Evolutionary conservation across 2,329 filamentous ascomycete species (phyloP).

Genomic region (Trematosphaeria pertusa): DNA sequence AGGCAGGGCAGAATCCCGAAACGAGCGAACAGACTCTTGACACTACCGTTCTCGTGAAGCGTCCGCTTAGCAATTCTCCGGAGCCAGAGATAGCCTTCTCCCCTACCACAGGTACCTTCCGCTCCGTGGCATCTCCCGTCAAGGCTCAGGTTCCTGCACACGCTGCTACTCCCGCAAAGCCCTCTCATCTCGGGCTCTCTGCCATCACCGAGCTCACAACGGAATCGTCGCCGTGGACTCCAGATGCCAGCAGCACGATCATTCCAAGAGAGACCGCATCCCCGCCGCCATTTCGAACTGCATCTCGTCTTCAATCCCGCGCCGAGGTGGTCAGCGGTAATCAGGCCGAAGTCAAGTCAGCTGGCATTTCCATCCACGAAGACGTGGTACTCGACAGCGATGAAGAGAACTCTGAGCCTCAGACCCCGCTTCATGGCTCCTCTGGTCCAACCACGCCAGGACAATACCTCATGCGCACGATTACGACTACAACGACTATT

Average conservation of each 20-base stretch:
- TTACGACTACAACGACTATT: conserved; percentile 58
- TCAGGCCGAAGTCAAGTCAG: conserved; percentile 12
- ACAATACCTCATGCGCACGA: conserved; percentile 46
- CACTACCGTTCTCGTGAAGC: conserved; percentile 17
- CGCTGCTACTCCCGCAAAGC: conserved; percentile 18
- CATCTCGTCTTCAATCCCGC: conserved; percentile 12
- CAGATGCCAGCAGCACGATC: conserved; percentile 29
- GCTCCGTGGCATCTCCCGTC: conserved; percentile 37
- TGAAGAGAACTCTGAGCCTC: conserved; percentile 32
- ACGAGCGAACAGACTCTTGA: conserved; percentile 12
- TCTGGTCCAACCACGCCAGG: conserved; percentile 37
- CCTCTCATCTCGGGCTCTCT: conserved; percentile 19
- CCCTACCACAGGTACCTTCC: conserved; percentile 49
- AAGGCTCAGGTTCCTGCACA: conserved; percentile 25
- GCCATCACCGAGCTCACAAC: conserved; percentile 24
- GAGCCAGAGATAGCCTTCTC: conserved; percentile 43
- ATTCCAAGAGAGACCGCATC: conserved; percentile 18
- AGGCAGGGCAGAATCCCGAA: conserved; percentile 17
- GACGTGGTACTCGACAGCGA: conserved; percentile 41
- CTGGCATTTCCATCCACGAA: conserved; percentile 38
- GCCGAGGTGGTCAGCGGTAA: conserved; percentile 16
- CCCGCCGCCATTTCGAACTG: conserved; percentile 13
- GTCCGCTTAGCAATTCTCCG: conserved; percentile 12
- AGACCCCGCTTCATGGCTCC: conserved; percentile 27
- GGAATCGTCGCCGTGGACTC: conserved; percentile 30